Evolutionary conservation across 176 grass and related monocot species (phyloP), one percentile per base, ranked within the genome.

Genomic region (Phyllostachys edulis): DNA sequence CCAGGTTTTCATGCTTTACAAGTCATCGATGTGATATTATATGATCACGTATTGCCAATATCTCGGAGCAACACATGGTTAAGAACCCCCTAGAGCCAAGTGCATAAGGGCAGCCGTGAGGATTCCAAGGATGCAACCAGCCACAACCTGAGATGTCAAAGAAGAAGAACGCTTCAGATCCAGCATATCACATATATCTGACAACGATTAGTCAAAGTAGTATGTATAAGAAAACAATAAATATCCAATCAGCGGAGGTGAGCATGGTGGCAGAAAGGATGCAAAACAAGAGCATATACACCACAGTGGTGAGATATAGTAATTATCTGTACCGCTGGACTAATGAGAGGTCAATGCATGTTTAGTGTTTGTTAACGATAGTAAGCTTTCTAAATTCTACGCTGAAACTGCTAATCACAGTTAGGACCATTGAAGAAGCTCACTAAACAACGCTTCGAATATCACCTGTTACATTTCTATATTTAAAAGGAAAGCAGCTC

Each of bases 51-150:
- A 29, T 54, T 24, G 9, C 55, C 15, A 26, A 63, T 51, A 60
- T 56, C 78, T 70, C 71, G 5, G 24, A 57, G 17, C 6, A 74
- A 23, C 51, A 51, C 23, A 13, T 69, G 41, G 46, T 51, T 85
- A 89, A 47, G 67, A 82, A 21, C 57, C 63, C 82, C 59, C 61
- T 5, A 85, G 65, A 46, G 85, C 90, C 32, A 94, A 90, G 64
- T 56, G 59, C 74, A 88, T 79, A 76, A 89, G 27, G 57, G 87
- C n/a, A 73, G 91, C 82, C 24, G 73, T 92, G 27, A 97, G 36
- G 67, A 90, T 85, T 64, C 94, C 94, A 75, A 97, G 82, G 67
- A 90, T 81, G 66, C 82, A 89, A 86, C 94, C 94, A 5, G 91
- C 94, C 73, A 94, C 80, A 71, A 97, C 94, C 94, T 97, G 90